These are phyloP conservation scores for Euphorbia schlechtendalii DNA, from an alignment of 441 rosid species.

Conservation along the genomic window DNA sequence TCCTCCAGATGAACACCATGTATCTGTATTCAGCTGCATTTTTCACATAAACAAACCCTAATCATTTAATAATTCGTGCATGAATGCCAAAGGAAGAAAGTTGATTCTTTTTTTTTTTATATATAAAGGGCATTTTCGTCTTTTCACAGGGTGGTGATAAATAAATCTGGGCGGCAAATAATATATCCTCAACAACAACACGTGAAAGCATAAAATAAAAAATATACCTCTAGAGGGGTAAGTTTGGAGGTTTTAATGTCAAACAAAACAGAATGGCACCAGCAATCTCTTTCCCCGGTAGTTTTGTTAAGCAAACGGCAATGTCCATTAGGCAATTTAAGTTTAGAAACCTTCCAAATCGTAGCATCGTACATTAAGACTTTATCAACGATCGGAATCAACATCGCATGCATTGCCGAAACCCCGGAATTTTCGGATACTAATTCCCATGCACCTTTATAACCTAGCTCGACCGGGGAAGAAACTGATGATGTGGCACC, in stretches of 20 bases:
- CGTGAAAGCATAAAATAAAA: too few relatives aligned
- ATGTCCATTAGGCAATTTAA: conserved; percentile 28
- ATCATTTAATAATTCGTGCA: background rate
- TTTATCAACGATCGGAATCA: conserved; percentile 53
- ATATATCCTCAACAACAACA: too few relatives aligned
- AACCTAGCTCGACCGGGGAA: background rate
- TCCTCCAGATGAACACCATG: conserved; percentile 76
- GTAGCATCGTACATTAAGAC: conserved; percentile 74
- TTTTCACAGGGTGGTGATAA: too few relatives aligned
- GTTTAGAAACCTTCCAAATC: conserved; percentile 45
- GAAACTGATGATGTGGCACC: background rate
- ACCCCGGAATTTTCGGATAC: conserved; percentile 50
- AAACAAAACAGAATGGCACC: conserved; percentile 48
- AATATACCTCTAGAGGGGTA: conserved; percentile 40
- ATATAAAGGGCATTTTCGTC: too few relatives aligned
- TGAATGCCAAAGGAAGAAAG: too few relatives aligned
- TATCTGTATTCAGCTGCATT: conserved; percentile 37
- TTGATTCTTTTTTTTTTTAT: too few relatives aligned
- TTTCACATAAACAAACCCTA: background rate
- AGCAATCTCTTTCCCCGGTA: conserved; percentile 45
- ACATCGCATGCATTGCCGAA: conserved; percentile 67
- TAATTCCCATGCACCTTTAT: conserved; percentile 45
- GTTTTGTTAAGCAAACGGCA: conserved; percentile 36
- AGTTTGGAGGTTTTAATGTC: conserved; percentile 36
- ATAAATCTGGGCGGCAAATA: too few relatives aligned